Percentiles rank a stretch among this genome's conserved stretches.
Evolutionary conservation across 257 asterid genomes (phyloP).

Genomic region (Lantana camara): DNA sequence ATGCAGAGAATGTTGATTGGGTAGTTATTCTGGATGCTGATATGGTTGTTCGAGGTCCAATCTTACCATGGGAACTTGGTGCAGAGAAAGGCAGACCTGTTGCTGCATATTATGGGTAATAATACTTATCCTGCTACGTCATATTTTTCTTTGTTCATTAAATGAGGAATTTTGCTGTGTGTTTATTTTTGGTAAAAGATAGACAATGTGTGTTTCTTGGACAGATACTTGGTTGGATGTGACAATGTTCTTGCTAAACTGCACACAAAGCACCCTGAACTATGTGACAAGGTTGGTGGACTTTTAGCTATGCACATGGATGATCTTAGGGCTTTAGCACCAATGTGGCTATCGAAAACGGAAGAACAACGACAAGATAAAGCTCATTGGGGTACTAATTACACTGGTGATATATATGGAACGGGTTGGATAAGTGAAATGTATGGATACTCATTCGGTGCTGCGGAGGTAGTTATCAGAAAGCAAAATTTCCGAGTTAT

Average conservation of each 20-base stretch:
- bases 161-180: not conserved
- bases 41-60: slow-evolving; percentile 90
- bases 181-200: not conserved
- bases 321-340: slow-evolving; percentile 93
- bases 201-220: slow-evolving; percentile 21
- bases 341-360: slow-evolving; percentile 85
- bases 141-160: no score
- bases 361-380: slow-evolving; percentile 90
- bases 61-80: slow-evolving; percentile 98
- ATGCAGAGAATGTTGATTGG: slow-evolving; percentile 96
- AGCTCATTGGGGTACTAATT: slow-evolving; percentile 86
- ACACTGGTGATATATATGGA: slow-evolving; percentile 90
- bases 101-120: slow-evolving; percentile 96
- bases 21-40: slow-evolving; percentile 97
- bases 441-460: slow-evolving; percentile 99
- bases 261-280: slow-evolving; percentile 87
- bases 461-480: slow-evolving; percentile 72
- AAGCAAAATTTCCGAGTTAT: not conserved
- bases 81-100: slow-evolving; percentile 94
- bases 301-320: slow-evolving; percentile 96
- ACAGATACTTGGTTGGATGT: slow-evolving; percentile 93
- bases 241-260: slow-evolving; percentile 83
- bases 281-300: slow-evolving; percentile 97
- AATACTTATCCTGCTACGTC: not conserved
- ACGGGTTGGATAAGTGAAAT: slow-evolving; percentile 99